Conservation (phyloP, 163 green algal genomes). For the Scenedesmus sp. region DNA sequence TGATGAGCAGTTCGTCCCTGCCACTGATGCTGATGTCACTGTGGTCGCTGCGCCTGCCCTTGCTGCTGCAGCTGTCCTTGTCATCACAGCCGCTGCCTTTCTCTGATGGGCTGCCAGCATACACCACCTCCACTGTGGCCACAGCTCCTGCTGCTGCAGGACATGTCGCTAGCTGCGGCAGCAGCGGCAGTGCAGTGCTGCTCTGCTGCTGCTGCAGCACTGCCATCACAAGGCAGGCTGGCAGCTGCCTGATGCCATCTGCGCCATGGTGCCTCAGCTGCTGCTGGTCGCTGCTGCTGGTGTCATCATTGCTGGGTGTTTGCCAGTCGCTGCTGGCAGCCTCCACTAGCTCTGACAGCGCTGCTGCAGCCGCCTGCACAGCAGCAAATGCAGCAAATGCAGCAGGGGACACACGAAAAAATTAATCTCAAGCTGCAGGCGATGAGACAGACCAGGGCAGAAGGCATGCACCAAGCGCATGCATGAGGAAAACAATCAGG, state of each 20-base stretch:
- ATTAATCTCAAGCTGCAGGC: too few species aligned
- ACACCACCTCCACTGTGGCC: conserved; percentile 33
- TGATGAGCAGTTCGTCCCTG: background rate
- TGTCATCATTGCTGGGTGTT: background rate
- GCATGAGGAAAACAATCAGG: too few species aligned
- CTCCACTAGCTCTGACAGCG: background rate
- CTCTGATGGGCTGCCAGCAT: background rate
- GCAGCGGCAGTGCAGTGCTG: background rate
- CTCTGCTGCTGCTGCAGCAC: conserved; percentile 22
- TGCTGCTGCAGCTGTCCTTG: conserved; percentile 11
- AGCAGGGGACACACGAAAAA: background rate
- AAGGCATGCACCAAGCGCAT: too few species aligned
- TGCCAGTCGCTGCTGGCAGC: background rate
- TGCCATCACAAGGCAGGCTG: background rate
- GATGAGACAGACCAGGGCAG: too few species aligned
- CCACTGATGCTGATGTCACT: background rate
- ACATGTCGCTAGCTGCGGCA: background rate
- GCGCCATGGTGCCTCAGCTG: background rate
- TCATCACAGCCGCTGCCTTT: conserved; percentile 3
- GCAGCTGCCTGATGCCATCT: background rate
- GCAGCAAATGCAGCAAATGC: background rate
- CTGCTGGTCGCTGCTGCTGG: background rate
- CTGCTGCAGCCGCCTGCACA: background rate
- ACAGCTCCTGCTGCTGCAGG: background rate
- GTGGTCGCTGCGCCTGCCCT: conserved; percentile 7